phyloP scores from a whole-genome alignment of 176 grass and related monocot genomes.

The Tuctoria greenei region DNA sequence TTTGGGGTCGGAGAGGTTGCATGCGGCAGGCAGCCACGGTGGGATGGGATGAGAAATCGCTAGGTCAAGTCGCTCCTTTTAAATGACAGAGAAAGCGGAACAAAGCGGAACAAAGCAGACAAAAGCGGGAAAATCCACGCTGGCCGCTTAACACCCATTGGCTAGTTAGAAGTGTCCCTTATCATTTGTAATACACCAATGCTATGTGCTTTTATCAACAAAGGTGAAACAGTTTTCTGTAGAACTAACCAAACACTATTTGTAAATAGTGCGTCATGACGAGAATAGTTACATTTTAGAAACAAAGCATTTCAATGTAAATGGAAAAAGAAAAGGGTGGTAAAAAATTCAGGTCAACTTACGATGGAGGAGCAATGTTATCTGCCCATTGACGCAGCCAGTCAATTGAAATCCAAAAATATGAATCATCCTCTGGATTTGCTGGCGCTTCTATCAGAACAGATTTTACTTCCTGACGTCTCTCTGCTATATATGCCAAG shows the following conservation, averaged over 20 bases:
- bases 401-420: conserved; percentile 96
- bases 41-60: too few species aligned
- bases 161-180: too few species aligned
- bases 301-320: conserved; percentile 7
- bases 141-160: too few species aligned
- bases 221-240: neutral
- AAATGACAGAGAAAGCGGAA: too few species aligned
- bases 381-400: conserved; percentile 99
- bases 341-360: conserved; percentile 44
- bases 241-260: conserved; percentile 3
- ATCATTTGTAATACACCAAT: conserved; percentile 2
- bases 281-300: conserved; percentile 22
- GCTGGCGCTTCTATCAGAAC: conserved; percentile 74
- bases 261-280: neutral
- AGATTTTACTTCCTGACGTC: conserved; percentile 87
- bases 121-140: too few species aligned
- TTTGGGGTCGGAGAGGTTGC: too few species aligned
- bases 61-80: too few species aligned
- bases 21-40: too few species aligned
- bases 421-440: conserved; percentile 57
- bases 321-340: neutral
- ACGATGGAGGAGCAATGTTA: conserved; percentile 66
- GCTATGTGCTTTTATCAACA: neutral
- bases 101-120: too few species aligned
- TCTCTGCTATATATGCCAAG: conserved; percentile 60